phyloP scores from a whole-genome alignment of 164 flowering plant species.

The Buxus sempervirens region DNA sequence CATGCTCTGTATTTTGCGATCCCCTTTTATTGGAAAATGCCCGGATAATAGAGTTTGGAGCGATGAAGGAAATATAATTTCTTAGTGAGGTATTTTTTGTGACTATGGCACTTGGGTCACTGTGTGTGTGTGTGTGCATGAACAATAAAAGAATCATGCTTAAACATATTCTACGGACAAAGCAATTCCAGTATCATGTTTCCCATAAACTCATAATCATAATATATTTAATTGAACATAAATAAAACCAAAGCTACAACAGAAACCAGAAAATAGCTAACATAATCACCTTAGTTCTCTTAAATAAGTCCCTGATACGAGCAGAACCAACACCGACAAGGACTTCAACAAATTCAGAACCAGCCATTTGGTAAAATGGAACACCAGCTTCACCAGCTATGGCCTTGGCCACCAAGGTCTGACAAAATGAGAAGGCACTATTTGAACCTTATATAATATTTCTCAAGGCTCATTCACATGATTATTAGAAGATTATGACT shows the following conservation, averaged over 20 bases:
- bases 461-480: not conserved
- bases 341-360: conserved; percentile 98
- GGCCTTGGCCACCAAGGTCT: conserved; percentile 98
- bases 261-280: not conserved
- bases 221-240: too few relatives aligned
- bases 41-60: too few relatives aligned
- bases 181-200: too few relatives aligned
- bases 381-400: conserved; percentile 99
- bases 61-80: too few relatives aligned
- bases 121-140: too few relatives aligned
- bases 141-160: too few relatives aligned
- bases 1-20: too few relatives aligned
- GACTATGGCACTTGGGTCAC: too few relatives aligned
- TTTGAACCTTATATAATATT: not conserved
- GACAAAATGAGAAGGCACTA: conserved; percentile 17
- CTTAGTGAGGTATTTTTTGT: too few relatives aligned
- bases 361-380: conserved; percentile 98
- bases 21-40: too few relatives aligned
- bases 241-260: not conserved
- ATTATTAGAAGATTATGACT: conserved; percentile 15
- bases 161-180: too few relatives aligned
- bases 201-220: too few relatives aligned
- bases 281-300: conserved; percentile 76
- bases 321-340: conserved; percentile 99
- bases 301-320: conserved; percentile 90